These are phyloP conservation scores for Citrus mangshanensis DNA, from an alignment of 345 rosid species.

Conservation along the genomic window DNA sequence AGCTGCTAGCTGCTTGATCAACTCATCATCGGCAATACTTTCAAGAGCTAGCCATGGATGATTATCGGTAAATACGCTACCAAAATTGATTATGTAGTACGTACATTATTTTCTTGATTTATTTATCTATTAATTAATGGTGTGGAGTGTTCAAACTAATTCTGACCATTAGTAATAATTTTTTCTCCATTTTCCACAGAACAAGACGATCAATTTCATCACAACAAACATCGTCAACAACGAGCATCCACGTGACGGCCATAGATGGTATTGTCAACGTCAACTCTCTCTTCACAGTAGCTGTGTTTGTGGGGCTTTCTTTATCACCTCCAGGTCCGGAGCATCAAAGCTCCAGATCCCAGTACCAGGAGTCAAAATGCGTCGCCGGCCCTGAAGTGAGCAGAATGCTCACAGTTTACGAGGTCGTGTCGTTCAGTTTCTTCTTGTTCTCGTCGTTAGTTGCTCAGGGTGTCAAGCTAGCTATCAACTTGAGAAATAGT, in stretches of 20 bases:
- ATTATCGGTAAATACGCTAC: too few species aligned
- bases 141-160: too few species aligned
- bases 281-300: constrained; percentile 91
- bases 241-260: constrained; percentile 94
- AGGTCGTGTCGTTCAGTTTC: constrained; percentile 91
- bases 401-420: constrained; percentile 71
- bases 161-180: too few species aligned
- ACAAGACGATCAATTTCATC: constrained; percentile 21
- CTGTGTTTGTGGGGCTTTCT: constrained; percentile 93
- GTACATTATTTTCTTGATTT: too few species aligned
- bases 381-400: constrained; percentile 62
- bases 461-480: constrained; percentile 87
- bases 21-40: too few species aligned
- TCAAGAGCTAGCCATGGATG: too few species aligned
- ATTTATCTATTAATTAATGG: too few species aligned
- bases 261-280: constrained; percentile 94
- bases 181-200: neutral
- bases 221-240: constrained; percentile 40
- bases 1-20: too few species aligned
- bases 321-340: constrained; percentile 44
- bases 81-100: too few species aligned
- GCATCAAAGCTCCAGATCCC: constrained; percentile 66
- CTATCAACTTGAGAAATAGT: constrained; percentile 74
- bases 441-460: constrained; percentile 86
- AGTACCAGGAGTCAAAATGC: constrained; percentile 40